Conservation (phyloP, 805 yeast species). For the Starmerella vitae region DNA sequence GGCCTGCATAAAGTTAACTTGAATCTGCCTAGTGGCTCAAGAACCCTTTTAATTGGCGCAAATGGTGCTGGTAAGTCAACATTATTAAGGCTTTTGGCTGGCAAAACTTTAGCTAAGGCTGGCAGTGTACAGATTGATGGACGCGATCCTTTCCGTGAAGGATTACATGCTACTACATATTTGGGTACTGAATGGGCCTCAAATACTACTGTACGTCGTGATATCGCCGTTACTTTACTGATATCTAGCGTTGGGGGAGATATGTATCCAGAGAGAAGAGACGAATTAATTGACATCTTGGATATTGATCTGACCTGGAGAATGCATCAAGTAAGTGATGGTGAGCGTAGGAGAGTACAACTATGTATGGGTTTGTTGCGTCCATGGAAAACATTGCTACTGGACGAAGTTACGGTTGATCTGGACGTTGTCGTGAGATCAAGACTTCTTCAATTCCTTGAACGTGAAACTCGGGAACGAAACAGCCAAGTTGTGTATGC, state of each 20-base stretch:
- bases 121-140: slow-evolving; percentile 70
- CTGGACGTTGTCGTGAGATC: slow-evolving; percentile 83
- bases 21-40: slow-evolving; percentile 51
- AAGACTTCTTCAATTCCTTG: slow-evolving; percentile 54
- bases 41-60: slow-evolving; percentile 77
- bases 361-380: slow-evolving; percentile 81
- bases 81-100: slow-evolving; percentile 68
- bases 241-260: slow-evolving; percentile 76
- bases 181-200: slow-evolving; percentile 97
- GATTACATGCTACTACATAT: slow-evolving; percentile 43
- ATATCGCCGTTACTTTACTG: slow-evolving; percentile 71
- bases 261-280: slow-evolving; percentile 60
- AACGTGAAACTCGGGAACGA: slow-evolving; percentile 56
- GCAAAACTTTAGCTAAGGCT: slow-evolving; percentile 68
- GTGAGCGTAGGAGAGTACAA: slow-evolving; percentile 90
- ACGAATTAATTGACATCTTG: slow-evolving; percentile 55
- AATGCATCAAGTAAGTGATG: slow-evolving; percentile 85
- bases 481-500: slow-evolving; percentile 74
- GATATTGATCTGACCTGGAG: slow-evolving; percentile 86
- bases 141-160: slow-evolving; percentile 70
- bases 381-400: slow-evolving; percentile 77
- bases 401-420: slow-evolving; percentile 96
- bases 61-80: slow-evolving; percentile 98
- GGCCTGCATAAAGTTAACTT: slow-evolving; percentile 57
- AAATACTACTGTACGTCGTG: slow-evolving; percentile 78